Evolutionary conservation across 2,329 filamentous ascomycete species (phyloP), one percentile per base, ranked within the genome.

Genomic region (Verticillium dahliae): DNA sequence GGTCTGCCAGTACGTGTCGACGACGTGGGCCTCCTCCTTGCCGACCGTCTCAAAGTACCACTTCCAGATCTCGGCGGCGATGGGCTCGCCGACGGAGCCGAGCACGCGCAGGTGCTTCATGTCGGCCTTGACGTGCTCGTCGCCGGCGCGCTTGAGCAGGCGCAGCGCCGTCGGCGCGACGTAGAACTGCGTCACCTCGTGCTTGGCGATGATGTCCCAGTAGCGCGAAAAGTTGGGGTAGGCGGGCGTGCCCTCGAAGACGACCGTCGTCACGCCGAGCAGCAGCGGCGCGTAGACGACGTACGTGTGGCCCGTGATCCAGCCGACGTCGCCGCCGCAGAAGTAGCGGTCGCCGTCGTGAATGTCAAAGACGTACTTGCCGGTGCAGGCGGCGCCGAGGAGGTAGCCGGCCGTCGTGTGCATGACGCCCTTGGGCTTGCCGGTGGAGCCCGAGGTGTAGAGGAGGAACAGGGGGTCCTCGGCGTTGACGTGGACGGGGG

Each of bases 1-100:
- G 60, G 95, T 99, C 85, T 99, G 95, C 95, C 95, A 99, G 85
- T 99, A 99, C 60, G 95, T 99, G 75, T 99, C 95, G 61, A 97
- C 89, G 75, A 99, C 83, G 72, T 99, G 95, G 57, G 91, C 90
- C 76, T 96, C 89, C 76, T 94, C 89, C 83, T 92, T 96, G 72
- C 95, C 95, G 60, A 99, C 92, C 68, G 90, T 85, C 76, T 98
- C 92, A 74, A 92, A 94, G 80, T 98, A 99, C 95, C 95, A 99
- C 80, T 98, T 98, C 95, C 95, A 99, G 63, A 99, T 90, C 76
- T 99, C 95, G 27, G 94, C 91, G 18, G 95, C 94, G 70, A 99
- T 99, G 45, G 95, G 95, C 80, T 99, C 95, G 68, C 95, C 95
- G 62, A 99, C 95, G 18, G 94, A 97, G 63, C 94, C 95, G 22